Evolutionary conservation across 2,329 filamentous ascomycete species (phyloP).

Genomic region (Eutypella sp.): DNA sequence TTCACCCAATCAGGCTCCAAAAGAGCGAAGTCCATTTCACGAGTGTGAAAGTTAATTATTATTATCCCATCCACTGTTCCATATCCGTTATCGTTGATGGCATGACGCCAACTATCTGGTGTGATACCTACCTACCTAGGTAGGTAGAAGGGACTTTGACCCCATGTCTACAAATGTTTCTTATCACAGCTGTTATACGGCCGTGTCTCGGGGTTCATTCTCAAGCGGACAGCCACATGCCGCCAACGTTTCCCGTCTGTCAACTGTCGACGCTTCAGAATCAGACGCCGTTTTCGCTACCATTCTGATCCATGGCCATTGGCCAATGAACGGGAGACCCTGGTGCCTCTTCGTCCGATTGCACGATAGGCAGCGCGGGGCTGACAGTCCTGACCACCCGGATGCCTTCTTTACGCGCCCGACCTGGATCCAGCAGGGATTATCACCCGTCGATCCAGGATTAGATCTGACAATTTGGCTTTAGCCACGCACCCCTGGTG

Average conservation of each 20-base stretch:
- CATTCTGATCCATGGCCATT: slow-evolving; percentile 11
- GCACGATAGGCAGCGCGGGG: slow-evolving; percentile 37
- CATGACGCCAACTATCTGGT: not conserved
- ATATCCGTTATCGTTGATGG: slow-evolving; percentile 9
- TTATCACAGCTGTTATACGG: not conserved
- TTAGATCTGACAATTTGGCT: slow-evolving; percentile 14
- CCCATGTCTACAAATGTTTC: too few species aligned
- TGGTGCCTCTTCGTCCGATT: slow-evolving; percentile 40
- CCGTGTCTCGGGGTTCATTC: not conserved
- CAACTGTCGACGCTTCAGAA: slow-evolving; percentile 1
- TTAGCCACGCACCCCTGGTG: slow-evolving; percentile 11
- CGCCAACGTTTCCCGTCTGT: not conserved
- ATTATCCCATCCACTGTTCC: slow-evolving; percentile 13
- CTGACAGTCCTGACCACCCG: slow-evolving; percentile 39
- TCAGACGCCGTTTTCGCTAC: slow-evolving; percentile 8
- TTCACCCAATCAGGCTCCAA: slow-evolving; percentile 33
- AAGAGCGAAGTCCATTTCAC: slow-evolving; percentile 16
- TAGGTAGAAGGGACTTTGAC: too few species aligned
- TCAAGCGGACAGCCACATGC: not conserved
- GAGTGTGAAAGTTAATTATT: slow-evolving; percentile 27
- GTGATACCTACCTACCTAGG: too few species aligned
- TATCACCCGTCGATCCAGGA: slow-evolving; percentile 16
- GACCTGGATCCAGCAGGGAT: slow-evolving; percentile 36
- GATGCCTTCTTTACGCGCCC: slow-evolving; percentile 50
- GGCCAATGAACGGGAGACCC: slow-evolving; percentile 37